Percentiles rank a stretch among this genome's conserved stretches.
Conservation (phyloP, 164 flowering plant genomes). For the Kalanchoe fedtschenkoi region DNA sequence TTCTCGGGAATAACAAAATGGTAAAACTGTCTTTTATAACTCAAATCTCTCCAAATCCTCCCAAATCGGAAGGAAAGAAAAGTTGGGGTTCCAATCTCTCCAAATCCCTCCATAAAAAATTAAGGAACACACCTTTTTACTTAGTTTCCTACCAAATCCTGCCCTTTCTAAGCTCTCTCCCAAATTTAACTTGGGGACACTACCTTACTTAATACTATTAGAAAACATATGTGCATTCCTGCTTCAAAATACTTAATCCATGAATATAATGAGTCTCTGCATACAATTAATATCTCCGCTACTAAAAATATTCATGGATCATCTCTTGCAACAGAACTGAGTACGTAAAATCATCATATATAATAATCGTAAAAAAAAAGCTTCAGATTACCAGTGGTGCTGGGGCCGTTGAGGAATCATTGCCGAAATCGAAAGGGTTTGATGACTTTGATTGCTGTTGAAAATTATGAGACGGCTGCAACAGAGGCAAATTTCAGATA, state of each 20-base stretch:
- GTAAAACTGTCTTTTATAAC: too few species aligned
- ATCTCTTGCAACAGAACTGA: neutral
- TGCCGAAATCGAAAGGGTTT: conserved; percentile 73
- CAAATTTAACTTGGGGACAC: too few species aligned
- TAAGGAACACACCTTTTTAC: too few species aligned
- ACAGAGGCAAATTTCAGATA: conserved; percentile 6
- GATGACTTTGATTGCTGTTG: conserved; percentile 39
- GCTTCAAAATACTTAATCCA: neutral
- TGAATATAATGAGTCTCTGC: neutral
- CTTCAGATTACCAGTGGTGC: conserved; percentile 38
- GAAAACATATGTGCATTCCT: too few species aligned
- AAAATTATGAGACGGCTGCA: conserved; percentile 37
- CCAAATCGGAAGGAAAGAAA: too few species aligned
- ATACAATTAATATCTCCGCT: neutral
- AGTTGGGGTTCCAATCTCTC: too few species aligned
- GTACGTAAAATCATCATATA: neutral
- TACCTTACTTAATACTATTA: too few species aligned
- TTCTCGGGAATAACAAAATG: too few species aligned
- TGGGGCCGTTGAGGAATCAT: conserved; percentile 37
- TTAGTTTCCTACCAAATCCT: too few species aligned
- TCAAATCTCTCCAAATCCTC: too few species aligned
- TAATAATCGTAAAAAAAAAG: neutral
- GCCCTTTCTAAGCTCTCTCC: too few species aligned
- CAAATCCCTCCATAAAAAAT: too few species aligned
- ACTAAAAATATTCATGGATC: neutral